Percentiles rank a stretch among this genome's conserved stretches.
Evolutionary conservation across 805 yeast species (phyloP).

Genomic region (Candida gorgasii): DNA sequence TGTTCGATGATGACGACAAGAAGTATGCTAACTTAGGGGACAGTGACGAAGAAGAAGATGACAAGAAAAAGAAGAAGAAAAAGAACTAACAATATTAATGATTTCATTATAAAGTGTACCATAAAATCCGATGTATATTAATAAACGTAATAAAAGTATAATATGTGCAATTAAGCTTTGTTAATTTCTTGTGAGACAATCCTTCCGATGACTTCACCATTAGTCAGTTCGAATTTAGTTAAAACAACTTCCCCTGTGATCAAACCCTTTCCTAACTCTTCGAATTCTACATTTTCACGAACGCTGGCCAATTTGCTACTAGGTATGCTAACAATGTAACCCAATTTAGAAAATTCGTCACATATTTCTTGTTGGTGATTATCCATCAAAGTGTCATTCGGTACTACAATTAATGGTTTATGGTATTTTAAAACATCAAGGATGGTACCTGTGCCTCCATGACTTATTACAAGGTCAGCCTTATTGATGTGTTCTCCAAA

Average conservation of each 20-base stretch:
- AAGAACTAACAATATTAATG: no score
- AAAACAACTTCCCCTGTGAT: background rate
- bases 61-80: slow-evolving; percentile 6
- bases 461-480: slow-evolving; percentile 72
- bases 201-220: background rate
- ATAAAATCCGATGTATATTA: no score
- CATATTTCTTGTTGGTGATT: slow-evolving; percentile 86
- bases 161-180: background rate
- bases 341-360: slow-evolving; percentile 13
- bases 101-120: no score
- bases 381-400: slow-evolving; percentile 74
- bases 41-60: slow-evolving; percentile 6
- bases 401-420: slow-evolving; percentile 66
- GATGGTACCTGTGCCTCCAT: slow-evolving; percentile 92
- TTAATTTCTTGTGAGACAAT: slow-evolving; percentile 2
- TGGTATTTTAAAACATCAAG: slow-evolving; percentile 65
- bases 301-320: background rate
- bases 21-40: slow-evolving; percentile 11
- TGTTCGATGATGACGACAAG: slow-evolving; percentile 35
- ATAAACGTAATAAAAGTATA: no score
- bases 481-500: slow-evolving; percentile 37
- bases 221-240: background rate
- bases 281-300: background rate
- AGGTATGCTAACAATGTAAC: slow-evolving; percentile 14
- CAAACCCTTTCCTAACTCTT: background rate